A percentile compares a stretch with the other conserved stretches of the same genome.
Evolutionary conservation across 1,139 yeast species (phyloP).

Genomic region (Kurtzmaniella quercitrusa): DNA sequence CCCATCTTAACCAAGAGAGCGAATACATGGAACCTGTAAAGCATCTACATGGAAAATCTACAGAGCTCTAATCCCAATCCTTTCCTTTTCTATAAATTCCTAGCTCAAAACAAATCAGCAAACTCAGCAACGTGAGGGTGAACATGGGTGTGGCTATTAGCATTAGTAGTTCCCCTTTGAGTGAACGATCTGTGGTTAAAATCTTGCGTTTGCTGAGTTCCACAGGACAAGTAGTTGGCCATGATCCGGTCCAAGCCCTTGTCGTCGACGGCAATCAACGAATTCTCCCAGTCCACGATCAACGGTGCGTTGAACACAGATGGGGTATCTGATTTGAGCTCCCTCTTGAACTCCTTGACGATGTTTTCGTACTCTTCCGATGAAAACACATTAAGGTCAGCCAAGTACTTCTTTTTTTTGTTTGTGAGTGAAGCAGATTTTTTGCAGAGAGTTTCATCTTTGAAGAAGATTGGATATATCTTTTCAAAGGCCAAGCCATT

Average conservation of each 20-base stretch:
- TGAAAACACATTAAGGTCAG: conserved; percentile 19
- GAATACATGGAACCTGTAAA: no score
- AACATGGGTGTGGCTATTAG: conserved; percentile 17
- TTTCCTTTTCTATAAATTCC: conserved; percentile 1
- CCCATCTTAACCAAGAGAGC: no score
- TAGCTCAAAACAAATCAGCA: conserved; percentile 40
- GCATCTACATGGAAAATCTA: no score
- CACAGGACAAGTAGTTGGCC: conserved; percentile 38
- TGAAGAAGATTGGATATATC: conserved; percentile 17
- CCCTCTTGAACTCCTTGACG: conserved; percentile 2
- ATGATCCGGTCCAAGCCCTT: conserved; percentile 38
- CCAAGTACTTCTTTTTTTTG: conserved; percentile 14
- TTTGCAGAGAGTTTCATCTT: conserved; percentile 10
- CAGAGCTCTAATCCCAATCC: not conserved
- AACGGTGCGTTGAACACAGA: conserved; percentile 33
- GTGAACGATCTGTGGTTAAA: conserved; percentile 6
- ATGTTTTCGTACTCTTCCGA: conserved; percentile 18
- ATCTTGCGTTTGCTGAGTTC: conserved; percentile 26
- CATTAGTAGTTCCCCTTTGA: conserved; percentile 1
- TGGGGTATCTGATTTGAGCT: conserved; percentile 3
- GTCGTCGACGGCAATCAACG: conserved; percentile 48
- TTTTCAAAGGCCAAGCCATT: conserved; percentile 28
- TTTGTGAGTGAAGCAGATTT: conserved; percentile 10
- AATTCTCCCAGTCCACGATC: conserved; percentile 54
- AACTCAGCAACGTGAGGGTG: conserved; percentile 47